Base-by-base conservation (phyloP, 805 yeast genomes). In the Monosporozyma servazzii region DNA sequence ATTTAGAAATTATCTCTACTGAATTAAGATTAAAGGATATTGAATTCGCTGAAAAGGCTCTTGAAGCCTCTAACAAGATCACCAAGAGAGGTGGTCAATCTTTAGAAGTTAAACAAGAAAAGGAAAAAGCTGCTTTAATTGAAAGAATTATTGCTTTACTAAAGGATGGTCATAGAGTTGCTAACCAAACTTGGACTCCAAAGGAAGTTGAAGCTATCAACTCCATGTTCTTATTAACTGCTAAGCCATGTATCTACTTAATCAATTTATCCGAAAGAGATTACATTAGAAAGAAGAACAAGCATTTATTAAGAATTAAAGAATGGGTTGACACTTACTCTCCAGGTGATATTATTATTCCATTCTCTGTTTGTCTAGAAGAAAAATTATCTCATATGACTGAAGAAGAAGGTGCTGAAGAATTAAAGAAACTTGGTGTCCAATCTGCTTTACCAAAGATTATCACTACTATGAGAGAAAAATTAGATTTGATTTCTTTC, bases 1-100 rank as follows among this genome's bases (percentile, higher is more conserved):
- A 93, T 73, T 80, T 93, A 73, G 93, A 87, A 58, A 91, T 93
- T 68, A 88, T 93, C 67, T 77, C 79, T 59, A 87, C 86, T 58
- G 99, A 93, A 76, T 80, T 93, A 71, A 84, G 96, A 74, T 78
- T 91, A 68, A 93, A 93, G 75, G 99, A 93, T 73, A 89, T 93
- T 61, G 99, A 93, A 74, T 93, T 93, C 66, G 85, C 90, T 58
- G 81, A 81, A 64, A 90, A 88, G 76, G 84, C 83, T 69, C 80
- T 78, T 66, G 95, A 79, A 75, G 82, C 79, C 64, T 79, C 82
- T 58, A 88, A 80, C 69, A 87, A 83, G 76, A 79, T 82, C 70
- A 84, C 86, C 70, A 84, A 75, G 74, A 84, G 87, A 75, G 96
- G 93, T 66, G 96, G 88, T 55, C 96, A 86, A 71, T 80, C 88